These are phyloP conservation scores for Leishmania lainsoni DNA, from an alignment of 208 protist species.

Conservation along the genomic window DNA sequence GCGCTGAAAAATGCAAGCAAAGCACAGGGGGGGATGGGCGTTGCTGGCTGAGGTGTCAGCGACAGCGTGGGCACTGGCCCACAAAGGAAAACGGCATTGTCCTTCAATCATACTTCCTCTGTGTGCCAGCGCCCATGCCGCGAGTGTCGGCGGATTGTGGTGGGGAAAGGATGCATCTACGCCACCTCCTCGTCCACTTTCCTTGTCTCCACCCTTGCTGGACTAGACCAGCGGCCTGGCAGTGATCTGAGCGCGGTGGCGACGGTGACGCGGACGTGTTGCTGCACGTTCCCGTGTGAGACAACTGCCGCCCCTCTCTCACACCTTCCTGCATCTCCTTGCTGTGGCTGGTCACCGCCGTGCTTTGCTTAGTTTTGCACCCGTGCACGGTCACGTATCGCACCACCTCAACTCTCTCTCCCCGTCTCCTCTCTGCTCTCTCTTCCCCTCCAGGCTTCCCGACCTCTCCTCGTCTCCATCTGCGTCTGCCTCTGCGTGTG, in stretches of 20 bases:
- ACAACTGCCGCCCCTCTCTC: background rate
- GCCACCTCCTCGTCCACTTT: background rate
- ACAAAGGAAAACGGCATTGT: background rate
- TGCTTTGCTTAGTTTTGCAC: background rate
- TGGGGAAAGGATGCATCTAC: background rate
- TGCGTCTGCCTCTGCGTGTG: background rate
- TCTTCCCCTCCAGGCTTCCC: background rate
- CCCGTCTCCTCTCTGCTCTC: background rate
- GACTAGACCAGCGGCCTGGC: too few relatives aligned
- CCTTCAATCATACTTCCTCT: slow-evolving; percentile 4
- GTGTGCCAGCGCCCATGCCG: background rate
- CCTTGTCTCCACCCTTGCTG: background rate
- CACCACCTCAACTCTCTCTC: background rate
- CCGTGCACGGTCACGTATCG: background rate
- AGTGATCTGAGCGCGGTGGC: too few relatives aligned
- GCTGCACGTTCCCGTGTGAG: background rate
- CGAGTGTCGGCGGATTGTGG: background rate
- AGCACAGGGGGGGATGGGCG: background rate
- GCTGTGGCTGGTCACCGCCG: background rate
- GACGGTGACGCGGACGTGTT: too few relatives aligned
- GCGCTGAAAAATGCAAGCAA: background rate
- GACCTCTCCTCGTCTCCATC: background rate
- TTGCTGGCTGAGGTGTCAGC: background rate
- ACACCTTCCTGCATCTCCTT: background rate
- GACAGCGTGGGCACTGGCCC: background rate